These are phyloP conservation scores for Opeltia flavorubescens DNA, from an alignment of 495 filamentous ascomycete species.

Conservation along the genomic window DNA sequence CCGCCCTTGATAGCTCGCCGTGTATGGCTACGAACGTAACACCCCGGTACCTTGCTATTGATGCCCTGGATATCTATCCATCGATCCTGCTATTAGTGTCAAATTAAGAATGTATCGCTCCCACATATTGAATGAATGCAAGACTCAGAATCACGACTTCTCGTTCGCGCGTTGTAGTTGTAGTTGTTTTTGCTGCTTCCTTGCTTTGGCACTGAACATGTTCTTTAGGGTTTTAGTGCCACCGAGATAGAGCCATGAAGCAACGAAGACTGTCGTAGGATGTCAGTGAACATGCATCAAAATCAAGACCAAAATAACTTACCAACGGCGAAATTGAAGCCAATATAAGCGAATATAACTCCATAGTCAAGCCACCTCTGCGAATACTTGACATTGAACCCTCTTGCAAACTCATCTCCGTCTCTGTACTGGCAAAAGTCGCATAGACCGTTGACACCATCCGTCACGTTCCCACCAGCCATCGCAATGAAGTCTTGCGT, in stretches of 20 bases:
- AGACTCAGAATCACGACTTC: conserved; percentile 9
- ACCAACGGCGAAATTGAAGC: conserved; percentile 40
- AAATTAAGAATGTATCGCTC: neutral
- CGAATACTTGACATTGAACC: conserved; percentile 35
- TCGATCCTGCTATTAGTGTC: too few species aligned
- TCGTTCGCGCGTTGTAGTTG: conserved; percentile 2
- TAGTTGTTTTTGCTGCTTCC: conserved; percentile 27
- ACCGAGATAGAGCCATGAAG: conserved; percentile 41
- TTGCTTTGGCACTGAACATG: conserved; percentile 23
- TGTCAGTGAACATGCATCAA: too few species aligned
- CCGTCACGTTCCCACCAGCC: conserved; percentile 37
- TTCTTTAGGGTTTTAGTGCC: conserved; percentile 28
- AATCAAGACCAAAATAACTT: too few species aligned
- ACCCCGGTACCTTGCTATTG: too few species aligned
- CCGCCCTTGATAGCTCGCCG: too few species aligned
- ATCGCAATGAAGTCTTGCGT: conserved; percentile 26
- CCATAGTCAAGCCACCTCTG: conserved; percentile 52
- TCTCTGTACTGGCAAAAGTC: conserved; percentile 45
- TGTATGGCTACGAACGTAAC: too few species aligned
- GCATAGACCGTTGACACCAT: conserved; percentile 33
- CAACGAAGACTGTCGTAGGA: conserved; percentile 36
- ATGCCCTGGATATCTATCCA: too few species aligned
- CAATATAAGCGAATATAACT: conserved; percentile 39
- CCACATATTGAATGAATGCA: neutral
- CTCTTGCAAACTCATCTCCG: conserved; percentile 37